phyloP scores from a whole-genome alignment of 106 monocot genomes.

The Allium cepa region DNA sequence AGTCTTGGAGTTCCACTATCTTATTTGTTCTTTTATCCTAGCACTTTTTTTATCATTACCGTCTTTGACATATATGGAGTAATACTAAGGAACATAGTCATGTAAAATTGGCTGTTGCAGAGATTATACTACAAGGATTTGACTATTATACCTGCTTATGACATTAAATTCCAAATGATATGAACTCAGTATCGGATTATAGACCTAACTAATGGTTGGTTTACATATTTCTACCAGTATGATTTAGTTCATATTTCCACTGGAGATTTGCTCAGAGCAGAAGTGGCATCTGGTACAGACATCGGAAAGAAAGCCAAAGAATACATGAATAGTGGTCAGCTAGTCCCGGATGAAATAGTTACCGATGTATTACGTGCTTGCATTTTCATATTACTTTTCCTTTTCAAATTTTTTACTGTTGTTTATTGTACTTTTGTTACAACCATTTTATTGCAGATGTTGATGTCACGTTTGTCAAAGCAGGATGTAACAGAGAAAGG shows the following conservation, averaged over 20 bases:
- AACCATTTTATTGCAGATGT: slow-evolving; percentile 44
- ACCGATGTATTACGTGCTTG: slow-evolving; percentile 49
- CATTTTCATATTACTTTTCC: not conserved
- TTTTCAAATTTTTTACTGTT: not conserved
- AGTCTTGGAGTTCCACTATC: too few relatives aligned
- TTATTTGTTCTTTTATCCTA: too few relatives aligned
- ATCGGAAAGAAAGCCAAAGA: slow-evolving; percentile 86
- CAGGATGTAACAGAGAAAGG: slow-evolving; percentile 70
- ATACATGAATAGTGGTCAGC: slow-evolving; percentile 79
- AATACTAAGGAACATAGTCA: too few relatives aligned
- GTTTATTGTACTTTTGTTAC: not conserved
- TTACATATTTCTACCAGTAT: slow-evolving; percentile 34
- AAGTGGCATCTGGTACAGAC: slow-evolving; percentile 67
- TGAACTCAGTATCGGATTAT: too few relatives aligned
- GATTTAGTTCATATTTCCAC: slow-evolving; percentile 92
- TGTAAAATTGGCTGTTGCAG: too few relatives aligned
- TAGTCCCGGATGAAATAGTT: slow-evolving; percentile 88
- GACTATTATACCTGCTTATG: too few relatives aligned
- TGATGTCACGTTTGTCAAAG: slow-evolving; percentile 49
- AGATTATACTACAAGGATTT: too few relatives aligned
- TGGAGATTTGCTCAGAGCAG: slow-evolving; percentile 87
- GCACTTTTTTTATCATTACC: too few relatives aligned
- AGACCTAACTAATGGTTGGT: not conserved
- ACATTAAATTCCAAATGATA: too few relatives aligned
- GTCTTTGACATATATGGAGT: too few relatives aligned